These are phyloP conservation scores for Vachellia collinsii DNA, from an alignment of 306 rosid genomes.

Conservation along the genomic window DNA sequence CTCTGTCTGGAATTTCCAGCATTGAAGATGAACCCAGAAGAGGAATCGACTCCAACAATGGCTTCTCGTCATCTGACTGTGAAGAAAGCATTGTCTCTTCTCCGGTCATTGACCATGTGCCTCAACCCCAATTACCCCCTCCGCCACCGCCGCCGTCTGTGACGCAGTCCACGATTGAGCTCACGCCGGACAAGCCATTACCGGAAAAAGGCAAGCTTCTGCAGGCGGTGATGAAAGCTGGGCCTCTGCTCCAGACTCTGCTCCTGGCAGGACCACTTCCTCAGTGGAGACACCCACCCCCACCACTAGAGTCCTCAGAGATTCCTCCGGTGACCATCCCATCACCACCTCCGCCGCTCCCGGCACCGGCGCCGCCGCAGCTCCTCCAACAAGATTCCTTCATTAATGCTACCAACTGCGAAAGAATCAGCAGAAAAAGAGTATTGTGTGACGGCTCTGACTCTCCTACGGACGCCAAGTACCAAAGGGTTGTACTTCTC, in stretches of 20 bases:
- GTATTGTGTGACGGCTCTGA: conserved; percentile 61
- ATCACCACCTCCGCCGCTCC: conserved; percentile 40
- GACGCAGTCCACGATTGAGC: conserved; percentile 48
- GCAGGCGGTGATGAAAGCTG: conserved; percentile 98
- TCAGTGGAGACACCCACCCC: conserved; percentile 99
- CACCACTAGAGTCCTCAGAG: conserved; percentile 84
- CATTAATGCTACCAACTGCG: conserved; percentile 52
- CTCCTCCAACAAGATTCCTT: conserved; percentile 60
- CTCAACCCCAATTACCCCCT: conserved; percentile 46
- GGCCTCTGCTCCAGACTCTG: conserved; percentile 87
- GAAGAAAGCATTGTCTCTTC: conserved; percentile 98
- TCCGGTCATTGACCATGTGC: conserved; percentile 57
- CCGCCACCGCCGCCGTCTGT: conserved; percentile 22
- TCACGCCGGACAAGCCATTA: conserved; percentile 63
- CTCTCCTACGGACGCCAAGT: conserved; percentile 71
- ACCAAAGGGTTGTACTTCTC: conserved; percentile 70
- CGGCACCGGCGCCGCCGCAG: conserved; percentile 41
- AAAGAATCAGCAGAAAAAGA: conserved; percentile 71
- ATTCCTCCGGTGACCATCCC: conserved; percentile 92
- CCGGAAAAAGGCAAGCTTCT: conserved; percentile 98
- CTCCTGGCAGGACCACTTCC: conserved; percentile 97
- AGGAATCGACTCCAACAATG: conserved; percentile 79
- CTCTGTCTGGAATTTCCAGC: conserved; percentile 85
- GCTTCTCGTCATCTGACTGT: conserved; percentile 86
- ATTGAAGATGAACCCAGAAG: conserved; percentile 92